These are phyloP conservation scores for Spathaspora gorwiae DNA, from an alignment of 805 yeast species.

Conservation along the genomic window DNA sequence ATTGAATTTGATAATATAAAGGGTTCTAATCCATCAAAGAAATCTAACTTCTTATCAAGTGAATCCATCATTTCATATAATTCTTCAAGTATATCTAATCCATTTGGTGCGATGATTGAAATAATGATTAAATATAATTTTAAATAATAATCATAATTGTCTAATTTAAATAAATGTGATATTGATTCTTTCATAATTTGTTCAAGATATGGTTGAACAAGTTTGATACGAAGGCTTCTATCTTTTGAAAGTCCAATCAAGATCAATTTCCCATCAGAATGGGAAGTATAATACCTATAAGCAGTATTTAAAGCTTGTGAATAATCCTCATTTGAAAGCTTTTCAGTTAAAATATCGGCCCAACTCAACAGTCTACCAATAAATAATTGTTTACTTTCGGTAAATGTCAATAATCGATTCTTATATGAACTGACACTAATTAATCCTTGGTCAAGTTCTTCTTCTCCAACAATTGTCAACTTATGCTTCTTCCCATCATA, in stretches of 20 bases:
- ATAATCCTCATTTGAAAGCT: slow-evolving; percentile 47
- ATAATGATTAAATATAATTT: slow-evolving; percentile 12
- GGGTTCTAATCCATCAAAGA: slow-evolving; percentile 50
- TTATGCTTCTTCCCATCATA: neutral
- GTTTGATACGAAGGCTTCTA: slow-evolving; percentile 36
- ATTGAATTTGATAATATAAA: slow-evolving; percentile 47
- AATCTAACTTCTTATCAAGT: slow-evolving; percentile 24
- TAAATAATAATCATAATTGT: slow-evolving; percentile 9
- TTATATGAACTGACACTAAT: slow-evolving; percentile 7
- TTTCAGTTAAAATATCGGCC: slow-evolving; percentile 57
- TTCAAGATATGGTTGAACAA: slow-evolving; percentile 51
- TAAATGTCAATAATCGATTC: slow-evolving; percentile 17
- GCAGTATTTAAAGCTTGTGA: slow-evolving; percentile 55
- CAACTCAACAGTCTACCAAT: slow-evolving; percentile 62
- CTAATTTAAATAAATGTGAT: slow-evolving; percentile 29
- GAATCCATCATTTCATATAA: slow-evolving; percentile 24
- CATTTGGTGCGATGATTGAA: slow-evolving; percentile 6
- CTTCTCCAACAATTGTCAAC: slow-evolving; percentile 3
- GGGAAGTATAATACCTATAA: slow-evolving; percentile 42
- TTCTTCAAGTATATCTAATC: slow-evolving; percentile 22
- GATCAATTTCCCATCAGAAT: slow-evolving; percentile 45
- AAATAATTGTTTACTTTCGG: slow-evolving; percentile 35
- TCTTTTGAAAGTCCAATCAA: slow-evolving; percentile 55
- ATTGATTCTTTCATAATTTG: slow-evolving; percentile 54
- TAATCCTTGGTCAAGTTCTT: neutral